Evolutionary conservation across 1,139 yeast species (phyloP).

Genomic region (Yamadazyma atlantica): DNA sequence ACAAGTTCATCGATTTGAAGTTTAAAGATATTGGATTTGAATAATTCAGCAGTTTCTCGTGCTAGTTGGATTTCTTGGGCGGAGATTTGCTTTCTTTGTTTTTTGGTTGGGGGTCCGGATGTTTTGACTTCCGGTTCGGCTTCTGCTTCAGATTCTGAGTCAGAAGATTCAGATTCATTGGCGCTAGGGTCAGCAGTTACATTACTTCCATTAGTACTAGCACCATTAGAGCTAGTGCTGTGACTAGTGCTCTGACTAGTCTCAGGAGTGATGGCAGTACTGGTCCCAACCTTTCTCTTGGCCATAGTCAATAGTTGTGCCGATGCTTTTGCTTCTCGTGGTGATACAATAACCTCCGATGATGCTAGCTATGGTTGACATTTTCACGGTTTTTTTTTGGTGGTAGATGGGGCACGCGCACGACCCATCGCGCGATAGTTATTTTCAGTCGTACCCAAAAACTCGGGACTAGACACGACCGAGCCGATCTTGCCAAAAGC

Average conservation of each 20-base stretch:
- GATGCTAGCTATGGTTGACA: no score
- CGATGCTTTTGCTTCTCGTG: background rate
- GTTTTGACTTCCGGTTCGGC: constrained; percentile 6
- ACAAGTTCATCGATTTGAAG: constrained; percentile 89
- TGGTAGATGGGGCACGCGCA: no score
- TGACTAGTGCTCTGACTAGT: no score
- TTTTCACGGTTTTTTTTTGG: background rate
- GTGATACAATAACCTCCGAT: background rate
- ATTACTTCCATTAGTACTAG: no score
- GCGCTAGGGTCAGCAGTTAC: no score
- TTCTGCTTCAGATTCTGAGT: constrained; percentile 10
- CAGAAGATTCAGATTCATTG: constrained; percentile 1
- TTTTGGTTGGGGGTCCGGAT: constrained; percentile 24
- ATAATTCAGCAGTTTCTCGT: constrained; percentile 88
- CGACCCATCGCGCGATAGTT: no score
- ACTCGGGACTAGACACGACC: no score
- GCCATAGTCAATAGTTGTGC: constrained; percentile 6
- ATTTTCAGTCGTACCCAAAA: no score
- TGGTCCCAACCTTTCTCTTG: constrained; percentile 9
- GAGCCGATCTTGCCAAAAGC: no score
- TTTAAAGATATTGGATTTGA: constrained; percentile 92
- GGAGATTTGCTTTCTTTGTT: constrained; percentile 46
- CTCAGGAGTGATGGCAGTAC: no score
- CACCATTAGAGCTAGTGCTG: no score
- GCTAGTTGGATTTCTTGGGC: constrained; percentile 91